Evolutionary conservation across 495 filamentous ascomycete species (phyloP), one percentile per base, ranked within the genome.

Genomic region (Bathelium albidoporum): DNA sequence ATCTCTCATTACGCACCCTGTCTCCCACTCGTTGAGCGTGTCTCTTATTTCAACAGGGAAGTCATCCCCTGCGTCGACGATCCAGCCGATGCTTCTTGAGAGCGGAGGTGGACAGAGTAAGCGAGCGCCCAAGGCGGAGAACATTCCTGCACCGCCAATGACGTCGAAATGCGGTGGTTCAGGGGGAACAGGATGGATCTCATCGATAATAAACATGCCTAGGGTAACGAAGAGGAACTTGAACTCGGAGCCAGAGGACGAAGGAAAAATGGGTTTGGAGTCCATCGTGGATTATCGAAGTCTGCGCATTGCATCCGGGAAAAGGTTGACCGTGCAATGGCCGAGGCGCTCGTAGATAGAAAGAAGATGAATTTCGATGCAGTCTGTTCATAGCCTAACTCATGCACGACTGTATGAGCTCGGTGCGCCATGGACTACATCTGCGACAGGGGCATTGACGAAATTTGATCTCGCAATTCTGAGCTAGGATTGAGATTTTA

Each of bases 151-250:
- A 9, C 94, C 94, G 32, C 94, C 94, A 24, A 94, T 77, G 45
- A 96, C 79, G 66, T 94, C 82, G 64, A 78, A 82, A 31, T 84
- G 85, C 22, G 82, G 79, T 5, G 85, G 82, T 69, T 71, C 82
- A 39, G 82, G 81, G 16, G 82, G 80, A 18, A 73, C 81, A 65
- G 87, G 92, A 63, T 96, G 87, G 69, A 97, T 97, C 63, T 97
- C 90, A 79, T 98, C 92, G 62, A 97, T 88, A 58, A 96, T 96
- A 69, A 96, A 92, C 93, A 97, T 96, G 70, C 90, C 93, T 70
- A 97, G 72, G 0, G 92, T 95, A 67, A 87, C 88, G 70, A 96
- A 91, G 64, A 55, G 24, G 24, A 29, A 2, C 16, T 55, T 24
- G 10, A 3, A 16, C 91, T 58, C 32, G 16, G 18, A 11, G 39